Percentiles rank a stretch among this genome's conserved stretches.
Evolutionary conservation across 2,329 filamentous ascomycete genomes (phyloP).

Genomic region (Fusarium phyllophilum): DNA sequence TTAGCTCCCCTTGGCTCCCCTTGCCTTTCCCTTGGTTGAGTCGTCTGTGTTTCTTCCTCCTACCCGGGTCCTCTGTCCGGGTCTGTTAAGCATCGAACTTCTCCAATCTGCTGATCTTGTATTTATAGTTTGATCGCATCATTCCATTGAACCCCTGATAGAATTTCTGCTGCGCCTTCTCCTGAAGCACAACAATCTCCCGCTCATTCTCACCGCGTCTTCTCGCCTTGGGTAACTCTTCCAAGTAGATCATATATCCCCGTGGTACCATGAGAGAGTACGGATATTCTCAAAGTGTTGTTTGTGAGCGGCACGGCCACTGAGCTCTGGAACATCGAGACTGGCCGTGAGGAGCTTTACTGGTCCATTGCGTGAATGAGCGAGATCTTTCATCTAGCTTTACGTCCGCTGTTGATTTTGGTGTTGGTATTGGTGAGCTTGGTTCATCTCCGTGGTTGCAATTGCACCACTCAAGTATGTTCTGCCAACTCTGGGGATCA

Average conservation of each 20-base stretch:
- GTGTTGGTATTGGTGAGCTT: no score
- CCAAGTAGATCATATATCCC: no score
- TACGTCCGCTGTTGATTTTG: no score
- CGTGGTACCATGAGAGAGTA: no score
- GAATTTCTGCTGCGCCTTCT: neutral
- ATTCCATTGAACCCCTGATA: fast-evolving
- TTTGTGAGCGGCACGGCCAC: no score
- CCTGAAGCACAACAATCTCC: neutral
- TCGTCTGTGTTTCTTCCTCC: neutral
- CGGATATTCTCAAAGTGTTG: no score
- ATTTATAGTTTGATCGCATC: neutral
- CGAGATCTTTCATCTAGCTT: no score
- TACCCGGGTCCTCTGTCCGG: neutral
- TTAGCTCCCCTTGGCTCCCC: neutral
- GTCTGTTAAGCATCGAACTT: neutral
- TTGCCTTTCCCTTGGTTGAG: neutral
- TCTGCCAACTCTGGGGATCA: neutral
- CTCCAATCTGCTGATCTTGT: neutral
- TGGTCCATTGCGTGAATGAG: no score
- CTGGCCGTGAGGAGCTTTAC: no score
- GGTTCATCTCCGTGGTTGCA: neutral
- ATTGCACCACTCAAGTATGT: neutral
- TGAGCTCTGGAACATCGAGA: no score
- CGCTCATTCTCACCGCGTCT: fast-evolving
- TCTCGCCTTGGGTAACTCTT: no score